phyloP scores from a whole-genome alignment of 495 filamentous ascomycete species.

The Aspergillus baeticus region DNA sequence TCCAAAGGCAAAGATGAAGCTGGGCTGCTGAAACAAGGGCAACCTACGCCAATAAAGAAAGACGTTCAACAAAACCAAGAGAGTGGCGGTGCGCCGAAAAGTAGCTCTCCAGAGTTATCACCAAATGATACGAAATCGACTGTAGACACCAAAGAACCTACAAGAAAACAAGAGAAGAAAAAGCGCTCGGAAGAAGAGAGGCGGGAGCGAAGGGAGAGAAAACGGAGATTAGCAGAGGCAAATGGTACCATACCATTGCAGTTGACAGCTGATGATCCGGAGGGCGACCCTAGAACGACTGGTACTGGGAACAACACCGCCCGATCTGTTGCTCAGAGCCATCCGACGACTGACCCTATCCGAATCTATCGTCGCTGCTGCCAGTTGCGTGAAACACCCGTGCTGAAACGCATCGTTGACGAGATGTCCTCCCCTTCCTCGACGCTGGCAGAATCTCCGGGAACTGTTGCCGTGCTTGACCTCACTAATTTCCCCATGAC shows the following conservation, averaged over 20 bases:
- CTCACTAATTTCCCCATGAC: conserved; percentile 82
- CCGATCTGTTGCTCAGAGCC: conserved; percentile 56
- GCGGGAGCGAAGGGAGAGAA: conserved; percentile 82
- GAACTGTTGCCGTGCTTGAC: conserved; percentile 77
- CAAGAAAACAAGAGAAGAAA: conserved; percentile 84
- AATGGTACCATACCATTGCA: conserved; percentile 82
- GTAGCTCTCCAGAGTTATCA: conserved; percentile 17
- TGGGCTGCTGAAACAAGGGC: conserved; percentile 62
- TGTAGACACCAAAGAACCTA: conserved; percentile 48
- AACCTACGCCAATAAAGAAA: conserved; percentile 57
- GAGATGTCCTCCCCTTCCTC: conserved; percentile 73
- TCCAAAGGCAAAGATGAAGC: conserved; percentile 68
- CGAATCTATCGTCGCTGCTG: conserved; percentile 95
- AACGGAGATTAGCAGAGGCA: conserved; percentile 72
- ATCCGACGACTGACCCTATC: conserved; percentile 85
- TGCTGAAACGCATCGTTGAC: conserved; percentile 82
- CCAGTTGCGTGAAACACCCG: conserved; percentile 85
- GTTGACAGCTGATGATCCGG: conserved; percentile 56
- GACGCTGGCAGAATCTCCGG: conserved; percentile 56
- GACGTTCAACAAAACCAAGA: conserved; percentile 29
- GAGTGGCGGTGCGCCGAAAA: conserved; percentile 19
- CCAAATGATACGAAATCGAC: conserved; percentile 32
- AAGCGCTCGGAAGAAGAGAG: conserved; percentile 85
- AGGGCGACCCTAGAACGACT: conserved; percentile 40
- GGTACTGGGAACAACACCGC: conserved; percentile 23